Conservation (phyloP, 352 stramenopile genomes). For the Thalassiosira exigua region DNA sequence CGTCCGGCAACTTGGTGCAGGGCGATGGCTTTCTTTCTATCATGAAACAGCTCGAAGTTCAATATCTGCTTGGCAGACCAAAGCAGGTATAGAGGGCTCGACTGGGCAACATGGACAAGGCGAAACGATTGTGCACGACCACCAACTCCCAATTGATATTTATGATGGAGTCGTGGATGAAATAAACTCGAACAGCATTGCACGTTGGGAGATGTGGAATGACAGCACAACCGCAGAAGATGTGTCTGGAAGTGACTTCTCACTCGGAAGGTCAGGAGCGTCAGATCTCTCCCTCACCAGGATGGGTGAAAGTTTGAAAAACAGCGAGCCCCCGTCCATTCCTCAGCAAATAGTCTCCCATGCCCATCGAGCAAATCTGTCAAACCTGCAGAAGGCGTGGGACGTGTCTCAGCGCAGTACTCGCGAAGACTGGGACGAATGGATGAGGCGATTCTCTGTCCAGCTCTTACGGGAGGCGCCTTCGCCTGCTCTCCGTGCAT, state of each 20-base stretch:
- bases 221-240: conserved; percentile 36
- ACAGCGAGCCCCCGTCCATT: conserved; percentile 47
- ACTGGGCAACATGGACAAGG: conserved; percentile 9
- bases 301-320: conserved; percentile 49
- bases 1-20: conserved; percentile 70
- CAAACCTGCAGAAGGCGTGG: conserved; percentile 92
- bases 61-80: conserved; percentile 71
- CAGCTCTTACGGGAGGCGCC: conserved; percentile 96
- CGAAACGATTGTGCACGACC: conserved; percentile 15
- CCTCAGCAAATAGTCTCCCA: conserved; percentile 37
- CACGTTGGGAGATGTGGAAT: conserved; percentile 41
- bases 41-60: conserved; percentile 58
- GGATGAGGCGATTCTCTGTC: conserved; percentile 96
- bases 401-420: conserved; percentile 92
- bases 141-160: conserved; percentile 47
- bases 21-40: conserved; percentile 82
- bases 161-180: conserved; percentile 73
- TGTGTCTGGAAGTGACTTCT: conserved; percentile 50
- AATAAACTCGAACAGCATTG: conserved; percentile 33
- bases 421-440: conserved; percentile 96
- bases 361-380: conserved; percentile 91
- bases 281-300: conserved; percentile 57
- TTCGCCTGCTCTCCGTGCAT: conserved; percentile 90
- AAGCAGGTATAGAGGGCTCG: conserved; percentile 42
- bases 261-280: conserved; percentile 44